These are phyloP conservation scores for Pseudogymnoascus sp. DNA, from an alignment of 2,329 filamentous ascomycete species.

Conservation along the genomic window DNA sequence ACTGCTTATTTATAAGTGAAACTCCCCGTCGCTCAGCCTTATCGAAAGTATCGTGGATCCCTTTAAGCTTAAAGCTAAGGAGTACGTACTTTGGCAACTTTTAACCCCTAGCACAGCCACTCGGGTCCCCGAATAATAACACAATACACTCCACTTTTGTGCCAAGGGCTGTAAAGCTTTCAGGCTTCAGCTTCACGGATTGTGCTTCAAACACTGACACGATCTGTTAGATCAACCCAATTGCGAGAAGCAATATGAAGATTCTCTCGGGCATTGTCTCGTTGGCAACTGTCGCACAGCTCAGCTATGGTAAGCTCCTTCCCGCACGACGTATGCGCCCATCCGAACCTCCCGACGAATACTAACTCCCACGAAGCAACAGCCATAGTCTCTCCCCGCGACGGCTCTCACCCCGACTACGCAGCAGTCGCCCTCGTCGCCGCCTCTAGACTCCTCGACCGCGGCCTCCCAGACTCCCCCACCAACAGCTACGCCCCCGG, in stretches of 20 bases:
- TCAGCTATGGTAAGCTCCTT: neutral
- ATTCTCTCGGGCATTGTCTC: neutral
- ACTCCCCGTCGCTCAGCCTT: neutral
- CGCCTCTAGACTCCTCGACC: constrained; percentile 16
- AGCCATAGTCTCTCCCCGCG: neutral
- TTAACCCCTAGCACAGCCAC: neutral
- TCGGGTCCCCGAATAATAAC: neutral
- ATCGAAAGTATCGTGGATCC: constrained; percentile 1
- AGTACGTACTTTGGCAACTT: neutral
- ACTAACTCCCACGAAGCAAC: neutral
- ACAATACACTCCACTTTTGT: neutral
- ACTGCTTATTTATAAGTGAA: neutral
- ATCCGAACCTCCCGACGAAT: neutral
- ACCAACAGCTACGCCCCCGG: constrained; percentile 65
- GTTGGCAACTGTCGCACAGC: neutral
- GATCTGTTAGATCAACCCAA: neutral
- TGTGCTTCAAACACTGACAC: neutral
- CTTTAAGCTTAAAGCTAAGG: constrained; percentile 3
- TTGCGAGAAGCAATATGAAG: neutral
- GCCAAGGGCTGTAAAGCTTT: neutral
- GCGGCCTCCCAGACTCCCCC: constrained; percentile 27
- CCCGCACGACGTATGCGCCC: neutral
- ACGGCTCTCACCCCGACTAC: constrained; percentile 8
- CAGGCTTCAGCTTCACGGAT: neutral
- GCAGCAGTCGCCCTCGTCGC: constrained; percentile 20